A percentile compares a stretch with the other conserved stretches of the same genome.
These are phyloP conservation scores for Kuraishia piskuri DNA, from an alignment of 805 yeast genomes.

Conservation along the genomic window DNA sequence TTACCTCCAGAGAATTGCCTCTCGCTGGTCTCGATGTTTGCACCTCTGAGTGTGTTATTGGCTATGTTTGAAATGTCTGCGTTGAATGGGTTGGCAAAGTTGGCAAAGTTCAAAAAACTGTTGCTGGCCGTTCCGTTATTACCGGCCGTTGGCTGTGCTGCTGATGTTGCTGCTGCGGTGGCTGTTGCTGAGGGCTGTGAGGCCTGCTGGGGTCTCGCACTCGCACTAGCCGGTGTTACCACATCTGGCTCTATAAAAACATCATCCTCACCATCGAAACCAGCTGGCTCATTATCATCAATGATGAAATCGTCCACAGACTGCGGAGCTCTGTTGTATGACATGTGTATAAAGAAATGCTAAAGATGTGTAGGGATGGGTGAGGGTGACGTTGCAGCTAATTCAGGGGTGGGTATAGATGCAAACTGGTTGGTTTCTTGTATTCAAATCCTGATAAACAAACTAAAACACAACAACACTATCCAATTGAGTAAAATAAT, in stretches of 20 bases:
- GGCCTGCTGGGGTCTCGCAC: no score
- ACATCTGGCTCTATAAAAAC: constrained; percentile 25
- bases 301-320: constrained; percentile 13
- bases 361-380: no score
- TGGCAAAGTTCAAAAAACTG: constrained; percentile 19
- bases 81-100: constrained; percentile 24
- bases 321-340: not conserved
- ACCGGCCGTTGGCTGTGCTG: not conserved
- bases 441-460: not conserved
- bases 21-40: constrained; percentile 28
- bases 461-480: not conserved
- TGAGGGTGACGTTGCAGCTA: not conserved
- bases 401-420: not conserved
- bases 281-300: constrained; percentile 6
- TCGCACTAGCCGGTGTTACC: not conserved
- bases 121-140: constrained; percentile 2
- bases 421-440: not conserved
- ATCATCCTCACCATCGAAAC: constrained; percentile 20
- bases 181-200: not conserved
- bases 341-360: not conserved
- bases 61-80: constrained; percentile 12
- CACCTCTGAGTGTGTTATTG: constrained; percentile 11
- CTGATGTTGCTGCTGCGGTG: not conserved
- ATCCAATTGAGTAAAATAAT: not conserved
- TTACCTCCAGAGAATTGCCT: constrained; percentile 50